phyloP scores from a whole-genome alignment of 768 basidiomycete species.

The Exsudoporus frostii region DNA sequence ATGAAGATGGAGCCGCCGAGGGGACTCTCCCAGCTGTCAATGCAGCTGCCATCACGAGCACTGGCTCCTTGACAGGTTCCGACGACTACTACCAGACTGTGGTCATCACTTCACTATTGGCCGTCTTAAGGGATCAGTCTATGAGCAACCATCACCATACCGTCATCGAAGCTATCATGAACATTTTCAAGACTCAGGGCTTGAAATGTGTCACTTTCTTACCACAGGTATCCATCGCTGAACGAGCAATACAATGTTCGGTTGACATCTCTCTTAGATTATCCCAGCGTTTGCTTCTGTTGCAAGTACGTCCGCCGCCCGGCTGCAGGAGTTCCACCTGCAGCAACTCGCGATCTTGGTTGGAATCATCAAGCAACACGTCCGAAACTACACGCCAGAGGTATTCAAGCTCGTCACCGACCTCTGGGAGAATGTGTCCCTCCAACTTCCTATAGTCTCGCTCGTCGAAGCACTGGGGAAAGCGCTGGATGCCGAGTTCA shows the following conservation, averaged over 20 bases:
- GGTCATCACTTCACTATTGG: constrained; percentile 83
- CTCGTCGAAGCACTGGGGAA: constrained; percentile 90
- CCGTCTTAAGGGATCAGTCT: constrained; percentile 85
- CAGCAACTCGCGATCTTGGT: constrained; percentile 95
- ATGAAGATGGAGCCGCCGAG: constrained; percentile 61
- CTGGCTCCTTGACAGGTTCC: constrained; percentile 57
- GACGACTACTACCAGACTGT: constrained; percentile 99
- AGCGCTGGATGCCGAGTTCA: constrained; percentile 95
- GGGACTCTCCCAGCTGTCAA: constrained; percentile 58
- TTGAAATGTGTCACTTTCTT: constrained; percentile 94
- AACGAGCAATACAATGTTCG: constrained; percentile 1
- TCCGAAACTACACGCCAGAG: constrained; percentile 85
- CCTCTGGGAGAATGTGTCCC: constrained; percentile 79
- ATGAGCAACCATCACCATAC: constrained; percentile 84
- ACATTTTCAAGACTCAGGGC: constrained; percentile 97
- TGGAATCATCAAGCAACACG: constrained; percentile 95
- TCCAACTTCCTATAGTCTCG: constrained; percentile 90
- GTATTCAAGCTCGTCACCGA: constrained; percentile 84
- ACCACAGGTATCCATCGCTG: constrained; percentile 62
- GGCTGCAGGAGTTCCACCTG: constrained; percentile 88
- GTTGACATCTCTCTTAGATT: constrained; percentile 49
- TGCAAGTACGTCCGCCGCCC: constrained; percentile 74
- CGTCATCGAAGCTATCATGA: constrained; percentile 97
- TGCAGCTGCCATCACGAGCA: constrained; percentile 66
- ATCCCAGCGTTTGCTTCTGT: constrained; percentile 93